Base-by-base conservation (phyloP, 139 green algal genomes). In the Nannochloris sp. region DNA sequence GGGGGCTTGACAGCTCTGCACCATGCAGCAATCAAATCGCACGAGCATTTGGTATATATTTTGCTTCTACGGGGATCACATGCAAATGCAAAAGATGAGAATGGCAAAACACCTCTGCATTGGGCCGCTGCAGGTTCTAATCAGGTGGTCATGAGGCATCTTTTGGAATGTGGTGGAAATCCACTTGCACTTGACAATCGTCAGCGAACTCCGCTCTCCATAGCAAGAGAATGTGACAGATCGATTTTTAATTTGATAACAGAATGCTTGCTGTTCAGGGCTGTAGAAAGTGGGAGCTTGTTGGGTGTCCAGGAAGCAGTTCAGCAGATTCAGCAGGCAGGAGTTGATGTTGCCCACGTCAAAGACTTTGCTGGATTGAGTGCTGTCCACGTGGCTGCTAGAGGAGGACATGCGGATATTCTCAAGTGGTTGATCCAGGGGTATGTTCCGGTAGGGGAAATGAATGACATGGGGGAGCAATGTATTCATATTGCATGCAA, bases 81-180 rank as follows among this genome's bases (percentile, higher is more conserved):
- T 28, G 29, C 56, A 59, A 64, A 64, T 51, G 2, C 28, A 56
- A 17, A 25, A 29, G 12, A 64, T 30, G 14, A 59, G 11, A n/a
- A 14, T 6, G 12, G 56, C 10, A 28, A 64, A 51, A 64, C 58
- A 17, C 58, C 58, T n/a, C 11, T 64, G 20, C 58, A 64, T 20
- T 64, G 57, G 17, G 58, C 58, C 1, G 25, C 58, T 6, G 9
- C 20, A 16, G 16, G 20, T 29, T n/a, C 16, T 6, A 14, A 64
- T 8, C 14, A 17, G 5, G 8, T 31, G 12, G 58, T 64, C 1
- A 31, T 64, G 23, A 23, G 56, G 14, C 25, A 17, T 14, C 58
- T 64, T 17, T 49, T 64, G 58, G 58, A 64, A 25, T 64, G 58
- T 31, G 58, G 58, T 49, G 58, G n/a, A 31, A 25, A 64, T 12